phyloP scores from a whole-genome alignment of 2,329 filamentous ascomycete species.

The Conoideocrella luteorostrata region DNA sequence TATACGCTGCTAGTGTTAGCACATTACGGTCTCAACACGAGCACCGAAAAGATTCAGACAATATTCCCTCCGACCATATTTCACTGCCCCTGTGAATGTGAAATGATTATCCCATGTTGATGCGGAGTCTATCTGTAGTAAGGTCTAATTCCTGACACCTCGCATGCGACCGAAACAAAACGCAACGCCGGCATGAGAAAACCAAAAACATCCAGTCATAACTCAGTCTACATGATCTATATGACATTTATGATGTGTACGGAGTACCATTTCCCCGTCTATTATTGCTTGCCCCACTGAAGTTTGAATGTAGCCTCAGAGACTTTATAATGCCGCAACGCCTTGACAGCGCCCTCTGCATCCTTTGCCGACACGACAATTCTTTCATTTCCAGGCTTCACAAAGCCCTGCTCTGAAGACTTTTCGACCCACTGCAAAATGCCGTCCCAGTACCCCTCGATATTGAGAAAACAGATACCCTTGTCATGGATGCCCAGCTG shows the following conservation, averaged over 20 bases:
- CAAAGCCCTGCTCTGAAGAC: conserved; percentile 70
- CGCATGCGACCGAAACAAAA: too few relatives aligned
- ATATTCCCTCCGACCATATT: too few relatives aligned
- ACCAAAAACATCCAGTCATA: background rate
- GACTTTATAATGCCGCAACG: conserved; percentile 67
- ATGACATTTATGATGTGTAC: too few relatives aligned
- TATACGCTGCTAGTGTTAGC: conserved; percentile 14
- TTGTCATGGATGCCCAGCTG: conserved; percentile 85
- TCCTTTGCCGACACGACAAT: conserved; percentile 75
- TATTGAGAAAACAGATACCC: conserved; percentile 76
- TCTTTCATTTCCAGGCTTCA: conserved; percentile 59
- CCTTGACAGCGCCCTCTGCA: conserved; percentile 64
- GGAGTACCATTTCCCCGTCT: background rate
- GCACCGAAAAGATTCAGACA: background rate
- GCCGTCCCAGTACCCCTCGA: conserved; percentile 89
- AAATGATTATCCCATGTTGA: too few relatives aligned
- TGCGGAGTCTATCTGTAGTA: background rate
- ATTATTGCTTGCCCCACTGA: conserved; percentile 67
- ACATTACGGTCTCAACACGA: background rate
- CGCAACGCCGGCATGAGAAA: too few relatives aligned
- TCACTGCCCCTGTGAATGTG: too few relatives aligned
- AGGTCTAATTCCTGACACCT: background rate
- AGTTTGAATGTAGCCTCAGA: conserved; percentile 71
- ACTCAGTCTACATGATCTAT: background rate
- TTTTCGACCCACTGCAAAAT: conserved; percentile 75